Percentiles rank a stretch among this genome's conserved stretches.
Evolutionary conservation across 345 rosid genomes (phyloP).

Genomic region (Mangifera indica): DNA sequence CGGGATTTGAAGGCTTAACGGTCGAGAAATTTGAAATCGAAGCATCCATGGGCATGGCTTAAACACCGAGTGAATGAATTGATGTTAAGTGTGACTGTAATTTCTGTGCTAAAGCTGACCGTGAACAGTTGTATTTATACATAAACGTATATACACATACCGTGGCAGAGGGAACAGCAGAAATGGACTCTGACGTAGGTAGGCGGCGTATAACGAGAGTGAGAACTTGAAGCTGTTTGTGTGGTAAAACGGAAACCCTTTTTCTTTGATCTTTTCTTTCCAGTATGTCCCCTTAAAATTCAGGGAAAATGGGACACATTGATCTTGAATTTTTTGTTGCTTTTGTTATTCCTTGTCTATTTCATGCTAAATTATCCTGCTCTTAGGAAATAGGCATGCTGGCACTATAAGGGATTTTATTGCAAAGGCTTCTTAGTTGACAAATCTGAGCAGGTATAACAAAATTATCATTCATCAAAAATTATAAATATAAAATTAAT

Average conservation of each 20-base stretch:
- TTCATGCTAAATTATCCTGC: no score
- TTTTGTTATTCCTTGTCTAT: no score
- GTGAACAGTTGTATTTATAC: not conserved
- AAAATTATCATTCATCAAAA: no score
- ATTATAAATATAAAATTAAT: no score
- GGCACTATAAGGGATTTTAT: no score
- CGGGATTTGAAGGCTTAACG: conserved; percentile 18
- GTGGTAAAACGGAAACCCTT: not conserved
- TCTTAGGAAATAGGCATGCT: no score
- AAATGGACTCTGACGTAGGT: not conserved
- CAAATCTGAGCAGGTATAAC: no score
- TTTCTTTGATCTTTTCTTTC: not conserved
- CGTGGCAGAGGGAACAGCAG: not conserved
- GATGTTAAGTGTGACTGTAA: not conserved
- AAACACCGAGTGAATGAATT: not conserved
- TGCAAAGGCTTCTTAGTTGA: no score
- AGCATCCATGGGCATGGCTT: conserved; percentile 19
- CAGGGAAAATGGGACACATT: no score
- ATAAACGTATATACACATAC: not conserved
- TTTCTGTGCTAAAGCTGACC: not conserved
- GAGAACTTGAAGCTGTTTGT: not conserved
- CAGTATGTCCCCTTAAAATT: not conserved
- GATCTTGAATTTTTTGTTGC: no score
- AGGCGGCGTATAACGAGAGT: not conserved
- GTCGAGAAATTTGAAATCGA: conserved; percentile 21